These are phyloP conservation scores for Leccinum truebloodii DNA, from an alignment of 768 basidiomycete species.

Conservation along the genomic window DNA sequence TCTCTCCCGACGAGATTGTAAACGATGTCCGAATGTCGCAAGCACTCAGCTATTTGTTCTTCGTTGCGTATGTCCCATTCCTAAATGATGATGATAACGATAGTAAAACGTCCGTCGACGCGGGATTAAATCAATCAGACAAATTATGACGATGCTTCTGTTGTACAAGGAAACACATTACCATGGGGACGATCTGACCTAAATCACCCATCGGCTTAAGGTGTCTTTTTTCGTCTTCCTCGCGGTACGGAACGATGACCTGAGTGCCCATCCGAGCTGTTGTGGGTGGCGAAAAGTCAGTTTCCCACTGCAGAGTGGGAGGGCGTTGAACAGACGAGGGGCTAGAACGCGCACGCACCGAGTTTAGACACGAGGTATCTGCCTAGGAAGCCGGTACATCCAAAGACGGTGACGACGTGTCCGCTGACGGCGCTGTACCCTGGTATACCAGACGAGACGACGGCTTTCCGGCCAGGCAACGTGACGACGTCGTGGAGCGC, in stretches of 20 bases:
- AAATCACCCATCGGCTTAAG: slow-evolving; percentile 95
- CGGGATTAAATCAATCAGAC: slow-evolving; percentile 26
- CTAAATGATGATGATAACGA: slow-evolving; percentile 41
- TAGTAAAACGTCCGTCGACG: not conserved
- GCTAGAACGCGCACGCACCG: slow-evolving; percentile 46
- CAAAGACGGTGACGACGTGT: slow-evolving; percentile 95
- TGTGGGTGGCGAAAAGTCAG: not conserved
- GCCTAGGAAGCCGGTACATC: slow-evolving; percentile 93
- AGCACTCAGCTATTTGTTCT: slow-evolving; percentile 88
- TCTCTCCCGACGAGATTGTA: slow-evolving; percentile 95
- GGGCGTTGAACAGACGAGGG: no score
- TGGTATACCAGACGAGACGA: slow-evolving; percentile 74
- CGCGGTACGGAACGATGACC: slow-evolving; percentile 92
- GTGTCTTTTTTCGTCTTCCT: slow-evolving; percentile 89
- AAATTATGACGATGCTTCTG: slow-evolving; percentile 15
- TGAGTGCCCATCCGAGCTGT: slow-evolving; percentile 91
- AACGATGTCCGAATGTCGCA: slow-evolving; percentile 93
- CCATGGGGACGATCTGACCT: slow-evolving; percentile 95
- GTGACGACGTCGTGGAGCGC: slow-evolving; percentile 71
- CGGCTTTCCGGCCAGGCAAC: slow-evolving; percentile 59
- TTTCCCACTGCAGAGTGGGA: not conserved
- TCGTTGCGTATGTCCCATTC: slow-evolving; percentile 96
- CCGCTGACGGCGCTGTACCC: slow-evolving; percentile 89
- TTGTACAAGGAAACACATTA: slow-evolving; percentile 37
- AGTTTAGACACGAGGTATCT: slow-evolving; percentile 93